Base-by-base conservation (phyloP, 2,329 filamentous ascomycete genomes). In the Onygena corvina region DNA sequence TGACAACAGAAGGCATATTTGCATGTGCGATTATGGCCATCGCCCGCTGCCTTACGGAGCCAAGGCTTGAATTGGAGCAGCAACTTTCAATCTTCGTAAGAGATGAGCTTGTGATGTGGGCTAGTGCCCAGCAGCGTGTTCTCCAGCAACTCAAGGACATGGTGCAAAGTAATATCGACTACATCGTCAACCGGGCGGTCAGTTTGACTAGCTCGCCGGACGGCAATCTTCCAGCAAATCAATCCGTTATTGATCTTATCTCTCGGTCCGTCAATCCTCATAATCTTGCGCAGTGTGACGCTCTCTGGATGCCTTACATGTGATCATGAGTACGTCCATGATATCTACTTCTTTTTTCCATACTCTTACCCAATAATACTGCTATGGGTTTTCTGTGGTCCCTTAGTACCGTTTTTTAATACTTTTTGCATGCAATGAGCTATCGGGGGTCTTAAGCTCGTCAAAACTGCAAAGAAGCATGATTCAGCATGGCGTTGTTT, bases 31-130 rank as follows among this genome's bases (percentile, higher is more conserved):
- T 99, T 59, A 95, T 98, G 89, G 88, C 89, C 1, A 94, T 98
- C 61, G 90, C 90, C 4, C 81, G 92, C 42, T 94, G 87, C 67
- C 76, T 98, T 53, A 93, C 89, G 9, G 89, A 96, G 61, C 86
- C 89, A 21, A 66, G 67, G 12, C 65, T 70, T 60, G 89, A 96
- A 66, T 77, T 98, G n/a, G 92, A 94, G 64, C 89, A 95, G 66
- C 87, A 93, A 52, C 77, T 99, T 46, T 86, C 83, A 50, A 79
- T 99, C 52, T 96, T 96, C 65, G 92, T 99, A 54, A 81, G 92
- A 4, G 92, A 99, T 61, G 92, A 99, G 69, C 93, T 98, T 77
- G 89, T 90, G 56, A 93, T 89, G 70, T 98, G 92, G 92, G 89
- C 89, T 58, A 93, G 85, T 2, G 84, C 81, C 56, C 76, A 80